Conservation (phyloP, 805 yeast genomes). For the Ogataea trehalophila region DNA sequence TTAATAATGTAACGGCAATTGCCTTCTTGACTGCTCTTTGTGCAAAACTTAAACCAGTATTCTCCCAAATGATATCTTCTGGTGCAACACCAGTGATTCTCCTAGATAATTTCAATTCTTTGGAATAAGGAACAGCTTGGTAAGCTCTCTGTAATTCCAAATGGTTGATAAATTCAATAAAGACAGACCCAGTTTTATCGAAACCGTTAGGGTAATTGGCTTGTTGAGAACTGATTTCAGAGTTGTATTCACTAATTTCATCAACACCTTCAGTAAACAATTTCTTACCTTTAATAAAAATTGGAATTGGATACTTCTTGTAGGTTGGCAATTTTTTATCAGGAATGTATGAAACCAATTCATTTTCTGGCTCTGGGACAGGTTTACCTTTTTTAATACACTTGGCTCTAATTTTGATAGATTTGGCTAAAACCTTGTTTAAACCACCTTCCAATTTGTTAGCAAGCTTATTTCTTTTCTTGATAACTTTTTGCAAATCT, state of each 20-base stretch:
- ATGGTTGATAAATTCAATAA: conserved; percentile 78
- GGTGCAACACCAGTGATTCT: conserved; percentile 66
- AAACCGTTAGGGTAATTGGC: conserved; percentile 41
- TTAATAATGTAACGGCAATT: conserved; percentile 59
- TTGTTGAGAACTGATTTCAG: conserved; percentile 58
- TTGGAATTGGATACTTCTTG: conserved; percentile 57
- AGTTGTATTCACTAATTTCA: conserved; percentile 63
- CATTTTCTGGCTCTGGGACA: conserved; percentile 52
- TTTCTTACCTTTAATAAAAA: conserved; percentile 79
- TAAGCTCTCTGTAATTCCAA: conserved; percentile 84
- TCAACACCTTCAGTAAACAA: conserved; percentile 72
- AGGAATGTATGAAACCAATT: conserved; percentile 56
- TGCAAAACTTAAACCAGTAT: conserved; percentile 52
- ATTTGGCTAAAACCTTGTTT: conserved; percentile 53
- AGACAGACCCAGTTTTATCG: conserved; percentile 61
- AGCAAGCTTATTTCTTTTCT: conserved; percentile 61
- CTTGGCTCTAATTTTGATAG: conserved; percentile 52
- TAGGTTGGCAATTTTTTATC: conserved; percentile 81
- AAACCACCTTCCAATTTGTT: conserved; percentile 61
- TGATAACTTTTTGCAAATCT: conserved; percentile 48
- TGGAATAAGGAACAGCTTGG: conserved; percentile 66
- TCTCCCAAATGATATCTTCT: conserved; percentile 81
- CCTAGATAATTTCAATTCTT: conserved; percentile 40
- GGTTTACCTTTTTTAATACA: conserved; percentile 53
- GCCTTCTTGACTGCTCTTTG: conserved; percentile 53